Base-by-base conservation (phyloP, 257 asterid genomes). In the Cruciata laevipes region DNA sequence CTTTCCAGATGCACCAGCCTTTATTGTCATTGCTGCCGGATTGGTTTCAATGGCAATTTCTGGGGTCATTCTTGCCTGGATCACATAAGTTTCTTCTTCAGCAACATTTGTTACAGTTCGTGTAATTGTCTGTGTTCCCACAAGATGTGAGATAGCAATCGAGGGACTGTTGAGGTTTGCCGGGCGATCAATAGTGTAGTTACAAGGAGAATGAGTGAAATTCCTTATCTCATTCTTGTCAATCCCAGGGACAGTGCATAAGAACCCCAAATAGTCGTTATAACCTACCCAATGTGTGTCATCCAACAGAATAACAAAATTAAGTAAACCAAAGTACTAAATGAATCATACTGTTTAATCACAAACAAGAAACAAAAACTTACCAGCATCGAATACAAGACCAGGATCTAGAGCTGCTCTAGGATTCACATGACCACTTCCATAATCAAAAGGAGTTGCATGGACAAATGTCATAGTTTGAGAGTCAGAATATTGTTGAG, bases 11-110 rank as follows among this genome's bases (percentile, higher is more conserved):
- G 80, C 82, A 38, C 98, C 95, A 1, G 90, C 83, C 47, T 86
- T 79, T 20, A 94, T 75, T n/a, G 99, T 94, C 93, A 94, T 94
- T n/a, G 99, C 99, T 4, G 95, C 90, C 69, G 99, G 99, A 63
- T 42, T 76, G 49, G 95, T 84, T 69, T 94, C 99, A 27, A 94
- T 85, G 66, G 98, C 98, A 1, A 94, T 52, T 55, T 85, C 89
- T 35, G 98, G 96, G 18, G 95, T 86, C 99, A 94, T 94, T 79
- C 96, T 77, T 66, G 93, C 91, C 16, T 85, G 70, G 57, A 94
- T 85, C 56, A 87, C 92, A 37, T 94, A 94, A 0, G 99, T 94
- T 79, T 94, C 99, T 82, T 94, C 98, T 72, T 69, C 88, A 0
- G 89, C 96, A 42, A 94, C 98, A 44, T 94, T 94, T 51, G 82